Evolutionary conservation across 2,329 filamentous ascomycete species (phyloP).

Genomic region (Fusarium ramigenum): DNA sequence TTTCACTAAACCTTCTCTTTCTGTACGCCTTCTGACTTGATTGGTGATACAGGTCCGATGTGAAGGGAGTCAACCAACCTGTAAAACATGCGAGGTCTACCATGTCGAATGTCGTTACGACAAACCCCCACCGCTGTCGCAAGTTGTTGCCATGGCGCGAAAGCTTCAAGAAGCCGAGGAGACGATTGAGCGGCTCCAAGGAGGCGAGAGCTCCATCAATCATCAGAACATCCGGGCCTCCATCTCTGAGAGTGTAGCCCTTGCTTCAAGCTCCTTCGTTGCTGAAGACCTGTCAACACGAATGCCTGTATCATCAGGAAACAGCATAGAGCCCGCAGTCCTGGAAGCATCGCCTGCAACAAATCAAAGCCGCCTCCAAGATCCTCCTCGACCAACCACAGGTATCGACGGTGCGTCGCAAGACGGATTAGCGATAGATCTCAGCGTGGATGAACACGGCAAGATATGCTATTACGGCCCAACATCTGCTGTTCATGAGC

Average conservation of each 20-base stretch:
- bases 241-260: neutral
- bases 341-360: neutral
- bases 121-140: neutral
- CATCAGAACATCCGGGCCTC: neutral
- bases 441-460: neutral
- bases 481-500: neutral
- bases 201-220: neutral
- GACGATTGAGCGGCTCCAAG: neutral
- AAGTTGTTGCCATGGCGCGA: neutral
- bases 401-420: neutral
- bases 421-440: neutral
- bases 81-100: slow-evolving; percentile 10
- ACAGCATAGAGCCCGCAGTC: neutral
- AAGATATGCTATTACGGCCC: slow-evolving; percentile 7
- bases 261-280: neutral
- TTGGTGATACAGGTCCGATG: neutral
- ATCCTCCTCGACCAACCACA: neutral
- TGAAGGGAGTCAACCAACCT: slow-evolving; percentile 2
- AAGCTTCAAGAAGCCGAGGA: neutral
- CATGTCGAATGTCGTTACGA: slow-evolving; percentile 5
- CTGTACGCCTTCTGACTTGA: neutral
- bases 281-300: neutral
- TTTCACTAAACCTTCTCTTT: too few relatives aligned
- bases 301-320: neutral
- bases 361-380: neutral